Evolutionary conservation across 352 stramenopile genomes (phyloP), one percentile per base, ranked within the genome.

Genomic region (Pythium scleroteichum): DNA sequence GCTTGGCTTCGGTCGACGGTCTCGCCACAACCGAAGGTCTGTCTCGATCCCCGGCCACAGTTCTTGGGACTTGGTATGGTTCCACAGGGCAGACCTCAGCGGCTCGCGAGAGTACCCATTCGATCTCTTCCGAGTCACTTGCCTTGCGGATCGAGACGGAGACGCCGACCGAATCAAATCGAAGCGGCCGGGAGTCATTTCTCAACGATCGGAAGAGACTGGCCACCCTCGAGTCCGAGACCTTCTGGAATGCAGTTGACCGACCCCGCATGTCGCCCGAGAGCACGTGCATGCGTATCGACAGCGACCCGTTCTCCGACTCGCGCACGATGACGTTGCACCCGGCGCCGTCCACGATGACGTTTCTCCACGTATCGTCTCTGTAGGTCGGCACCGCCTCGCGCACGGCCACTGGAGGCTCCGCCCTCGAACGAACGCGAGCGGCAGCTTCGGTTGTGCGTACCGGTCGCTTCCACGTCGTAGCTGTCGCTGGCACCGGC

Each of bases 241-340:
- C 17, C n/a, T 20, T 4, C 20, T 46, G 33, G 3, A 41, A 22
- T 4, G 13, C 12, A 16, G 42, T 60, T 2, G 26, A 41, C 29
- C 23, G 32, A 2, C 55, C 55, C 3, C 33, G 44, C 13, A 48
- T 41, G 14, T 39, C 32, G 10, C 55, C 55, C 6, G 39, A 22
- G 7, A 62, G n/a, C 6, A 55, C 55, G 9, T 23, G 14, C 3
- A 24, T 44, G 19, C 26, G 9, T 2, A 54, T 23, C 4, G 23
- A 23, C n/a, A 49, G 19, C 16, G n/a, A 27, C n/a, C 13, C n/a
- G 12, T 53, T 22, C 3, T 32, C 9, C 32, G 40, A 40, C 17
- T 55, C 44, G 10, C 55, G 55, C 17, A 62, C 33, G 6, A 55
- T 23, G 6, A 62, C 5, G 46, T 62, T 46, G 35, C 55, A 62